Conservation (phyloP, 2,329 filamentous ascomycete genomes). For the Pseudonectria buxi region DNA sequence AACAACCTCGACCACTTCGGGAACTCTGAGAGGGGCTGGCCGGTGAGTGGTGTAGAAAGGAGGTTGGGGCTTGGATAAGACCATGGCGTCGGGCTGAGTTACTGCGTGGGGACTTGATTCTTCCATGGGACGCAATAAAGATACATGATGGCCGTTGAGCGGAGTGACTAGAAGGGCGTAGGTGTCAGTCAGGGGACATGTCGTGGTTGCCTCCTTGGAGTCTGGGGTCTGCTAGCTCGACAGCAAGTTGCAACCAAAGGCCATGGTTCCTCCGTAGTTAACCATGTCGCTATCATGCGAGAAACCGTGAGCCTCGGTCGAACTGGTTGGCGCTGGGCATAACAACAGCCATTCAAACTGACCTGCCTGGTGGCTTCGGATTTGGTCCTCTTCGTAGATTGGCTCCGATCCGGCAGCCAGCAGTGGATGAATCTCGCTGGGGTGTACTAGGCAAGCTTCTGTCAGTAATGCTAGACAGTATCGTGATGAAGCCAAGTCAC, state of each 20-base stretch:
- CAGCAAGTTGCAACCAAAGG: slow-evolving; percentile 49
- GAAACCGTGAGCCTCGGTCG: slow-evolving; percentile 12
- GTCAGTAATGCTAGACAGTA: neutral
- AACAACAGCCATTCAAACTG: slow-evolving; percentile 45
- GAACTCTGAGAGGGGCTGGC: slow-evolving; percentile 21
- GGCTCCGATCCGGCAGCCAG: slow-evolving; percentile 14
- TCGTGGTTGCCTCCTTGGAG: slow-evolving; percentile 11
- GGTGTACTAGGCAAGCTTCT: slow-evolving; percentile 4
- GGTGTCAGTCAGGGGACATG: slow-evolving; percentile 25
- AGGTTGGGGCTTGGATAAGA: slow-evolving; percentile 20
- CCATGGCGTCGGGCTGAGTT: slow-evolving; percentile 13
- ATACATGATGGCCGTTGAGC: slow-evolving; percentile 23
- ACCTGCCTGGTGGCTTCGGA: slow-evolving; percentile 39
- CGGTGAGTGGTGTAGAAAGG: slow-evolving; percentile 17
- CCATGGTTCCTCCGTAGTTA: slow-evolving; percentile 20
- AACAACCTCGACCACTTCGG: slow-evolving; percentile 23
- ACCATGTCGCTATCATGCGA: slow-evolving; percentile 7
- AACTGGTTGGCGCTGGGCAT: slow-evolving; percentile 25
- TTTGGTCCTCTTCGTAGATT: slow-evolving; percentile 25
- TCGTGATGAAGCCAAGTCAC: neutral
- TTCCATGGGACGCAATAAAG: slow-evolving; percentile 8
- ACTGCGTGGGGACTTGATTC: slow-evolving; percentile 7
- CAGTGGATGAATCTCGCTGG: slow-evolving; percentile 17
- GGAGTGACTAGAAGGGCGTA: slow-evolving; percentile 44
- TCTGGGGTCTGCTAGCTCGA: slow-evolving; percentile 25